Evolutionary conservation across 225 moss, liverwort and hornwort genomes (phyloP), one percentile per base, ranked within the genome.

Genomic region (Straminergon stramineum): DNA sequence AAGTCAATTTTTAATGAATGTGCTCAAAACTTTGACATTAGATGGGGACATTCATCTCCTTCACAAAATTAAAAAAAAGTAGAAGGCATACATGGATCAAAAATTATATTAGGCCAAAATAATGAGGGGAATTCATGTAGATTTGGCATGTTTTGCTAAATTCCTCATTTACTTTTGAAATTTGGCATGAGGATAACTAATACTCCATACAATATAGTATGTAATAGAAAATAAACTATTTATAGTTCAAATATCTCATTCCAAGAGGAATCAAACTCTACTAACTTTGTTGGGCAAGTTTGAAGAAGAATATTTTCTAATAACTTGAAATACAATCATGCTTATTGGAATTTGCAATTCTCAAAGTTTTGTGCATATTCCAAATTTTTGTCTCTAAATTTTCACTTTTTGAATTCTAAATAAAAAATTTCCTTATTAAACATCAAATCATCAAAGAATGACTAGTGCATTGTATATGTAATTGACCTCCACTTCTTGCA

Each of bases 121-220:
- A 24, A 10, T 27, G 9, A 0, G 0, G 0, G 2, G 0, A 48
- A 6, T 4, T 31, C 11, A 3, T 31, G 18, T 3, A 48, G 0
- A 4, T 31, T 48, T 19, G 51, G 48, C 19, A 32, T 51, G 7
- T 19, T 19, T 19, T 75, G 4, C 13, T 13, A 7, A 75, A 21
- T 20, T 52, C 4, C 1, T 76, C 32, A 32, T 52, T 0, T 51
- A 51, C 12, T 19, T 48, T 2, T 19, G 2, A 4, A 75, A 75
- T 51, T 32, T 48, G 17, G 30, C 4, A 75, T 17, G 2, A 28
- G 28, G 0, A 1, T 43, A 73, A 45, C 3, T 48, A 17, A 75
- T 1, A n/a, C n/a, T n/a, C n/a, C n/a, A n/a, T n/a, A 31, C 19
- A 19, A 31, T 48, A 51, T 11, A 6, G 10, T 4, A 18, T 32